Base-by-base conservation (phyloP, 805 yeast genomes). In the Zygosaccharomyces bisporus region DNA sequence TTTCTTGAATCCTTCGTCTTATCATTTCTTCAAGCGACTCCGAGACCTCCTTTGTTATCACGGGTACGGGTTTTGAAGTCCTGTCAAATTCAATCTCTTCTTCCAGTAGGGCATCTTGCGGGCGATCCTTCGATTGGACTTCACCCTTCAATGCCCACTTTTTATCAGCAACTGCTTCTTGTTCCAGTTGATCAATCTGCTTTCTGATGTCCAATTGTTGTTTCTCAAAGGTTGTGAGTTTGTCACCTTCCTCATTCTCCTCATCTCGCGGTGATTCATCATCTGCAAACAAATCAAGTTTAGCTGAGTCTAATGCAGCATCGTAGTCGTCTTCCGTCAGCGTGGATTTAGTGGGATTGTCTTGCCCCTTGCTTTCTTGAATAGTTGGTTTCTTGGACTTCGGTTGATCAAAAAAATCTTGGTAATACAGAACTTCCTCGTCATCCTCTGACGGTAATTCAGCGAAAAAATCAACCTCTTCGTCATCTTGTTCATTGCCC, bases 131-230 rank as follows among this genome's bases (percentile, higher is more conserved):
- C 1, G 89, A 86, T 46, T 77, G 76, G 1, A 87, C 89, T 67
- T 93, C 99, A 67, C 99, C 99, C 56, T 81, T 84, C 78, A 91
- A 75, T 6, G 95, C 80, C 99, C 99, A 91, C 57, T 80, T 81
- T 69, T 93, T 91, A 46, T 84, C 91, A 3, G 90, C 93, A 23
- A 91, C 81, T 13, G 93, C 82, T 62, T 90, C 97, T 35, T 80
- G 79, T 67, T 91, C 99, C 39, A 90, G 71, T 54, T 76, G 73
- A 27, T 76, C 76, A 49, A 93, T 93, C 65, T 93, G 95, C 27
- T 76, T 73, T 56, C 82, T 86, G 19, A 93, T 71, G 47, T 78
- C 79, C 41, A 72, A 71, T 64, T 91, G 97, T 62, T 88, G 95
- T 54, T 77, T 83, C 65, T 91, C 95, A 61, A 79, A 88, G 3